phyloP scores from a whole-genome alignment of 2,329 filamentous ascomycete species.

The Cladosporium halotolerans region DNA sequence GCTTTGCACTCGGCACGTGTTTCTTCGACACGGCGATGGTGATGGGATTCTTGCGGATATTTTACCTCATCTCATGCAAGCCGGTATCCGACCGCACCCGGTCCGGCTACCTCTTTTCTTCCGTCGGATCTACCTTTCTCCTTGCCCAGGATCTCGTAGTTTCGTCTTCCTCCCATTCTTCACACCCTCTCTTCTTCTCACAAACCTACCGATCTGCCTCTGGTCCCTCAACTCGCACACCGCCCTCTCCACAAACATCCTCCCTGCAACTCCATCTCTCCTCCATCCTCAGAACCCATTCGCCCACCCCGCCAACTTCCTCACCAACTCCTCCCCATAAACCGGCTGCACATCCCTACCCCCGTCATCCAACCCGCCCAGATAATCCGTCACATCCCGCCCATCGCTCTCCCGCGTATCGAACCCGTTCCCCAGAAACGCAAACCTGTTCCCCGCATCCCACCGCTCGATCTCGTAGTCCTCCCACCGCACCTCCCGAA shows the following conservation, averaged over 20 bases:
- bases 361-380: conserved; percentile 34
- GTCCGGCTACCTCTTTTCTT: no score
- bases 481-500: conserved; percentile 34
- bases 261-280: neutral
- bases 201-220: no score
- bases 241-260: neutral
- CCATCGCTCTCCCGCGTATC: conserved; percentile 41
- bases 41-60: no score
- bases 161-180: no score
- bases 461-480: conserved; percentile 39
- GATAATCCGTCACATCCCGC: conserved; percentile 42
- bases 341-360: conserved; percentile 36
- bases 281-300: conserved; percentile 12
- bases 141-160: no score
- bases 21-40: no score
- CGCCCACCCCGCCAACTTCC: conserved; percentile 34
- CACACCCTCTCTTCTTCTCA: no score
- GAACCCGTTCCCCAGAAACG: conserved; percentile 41
- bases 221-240: no score
- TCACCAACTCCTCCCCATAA: conserved; percentile 35
- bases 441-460: conserved; percentile 33
- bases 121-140: no score
- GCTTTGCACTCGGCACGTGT: neutral
- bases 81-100: no score
- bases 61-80: no score